Base-by-base conservation (phyloP, 2,329 filamentous ascomycete species). In the Nigrospora oryzae region DNA sequence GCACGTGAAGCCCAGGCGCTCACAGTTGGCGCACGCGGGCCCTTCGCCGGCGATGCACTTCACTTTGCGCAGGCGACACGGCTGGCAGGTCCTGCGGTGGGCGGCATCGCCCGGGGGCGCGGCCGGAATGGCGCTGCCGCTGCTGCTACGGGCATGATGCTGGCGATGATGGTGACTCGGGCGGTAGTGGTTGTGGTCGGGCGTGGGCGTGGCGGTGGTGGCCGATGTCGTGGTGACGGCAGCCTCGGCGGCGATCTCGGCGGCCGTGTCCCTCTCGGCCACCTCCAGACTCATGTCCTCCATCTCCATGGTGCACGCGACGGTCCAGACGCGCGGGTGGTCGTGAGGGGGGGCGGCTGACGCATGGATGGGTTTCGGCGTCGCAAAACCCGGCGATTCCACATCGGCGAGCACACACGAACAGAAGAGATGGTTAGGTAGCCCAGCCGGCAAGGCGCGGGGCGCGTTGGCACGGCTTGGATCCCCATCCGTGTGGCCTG, bases 1-100 rank as follows among this genome's bases (percentile, higher is more conserved):
- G 56, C 76, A 80, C 7, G 69, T 66, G 51, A 79, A 79, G 40
- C 73, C 74, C 38, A 80, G 68, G 16, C 76, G 71, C 50, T 77
- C 73, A 60, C 76, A 80, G 59, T 78, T 79, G 60, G 72, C 71
- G 58, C 76, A 80, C 5, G 47, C 74, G 62, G 41, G 71, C 66
- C 36, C 71, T 71, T 12, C 68, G 64, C 33, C 75, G 73, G 54
- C 79, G 61, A 46, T 43, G 37, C 76, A 80, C 40, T 75, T 74
- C 16, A 80, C 76, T 59, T 80, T 79, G 55, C 75, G 72, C 37
- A 49, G 15, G 17, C 47, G 47, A 46, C 47, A 49, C 11, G 47
- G 47, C 30, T 49, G 47, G n/a, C 47, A 49, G 23, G 46, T 49
- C 14, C 35, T 36, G 13, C 40, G 34, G 13, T 32, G 40, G 15